These are phyloP conservation scores for Chaetoscypha palmicola DNA, from an alignment of 2,329 filamentous ascomycete species.

Conservation along the genomic window DNA sequence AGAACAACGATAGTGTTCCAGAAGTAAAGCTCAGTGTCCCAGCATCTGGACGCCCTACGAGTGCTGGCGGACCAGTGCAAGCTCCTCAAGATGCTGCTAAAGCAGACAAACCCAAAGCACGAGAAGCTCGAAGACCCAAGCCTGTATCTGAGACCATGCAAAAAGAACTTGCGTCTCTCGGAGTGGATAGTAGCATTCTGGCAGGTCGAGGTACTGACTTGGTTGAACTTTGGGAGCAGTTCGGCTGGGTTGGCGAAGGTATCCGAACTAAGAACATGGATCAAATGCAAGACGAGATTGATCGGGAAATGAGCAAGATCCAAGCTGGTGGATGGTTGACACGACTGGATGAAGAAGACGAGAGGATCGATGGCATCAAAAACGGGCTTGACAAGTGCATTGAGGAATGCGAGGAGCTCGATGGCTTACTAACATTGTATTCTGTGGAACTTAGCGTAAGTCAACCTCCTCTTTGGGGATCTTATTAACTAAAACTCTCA, in stretches of 20 bases:
- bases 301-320: slow-evolving; percentile 80
- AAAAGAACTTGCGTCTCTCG: slow-evolving; percentile 43
- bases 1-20: slow-evolving; percentile 36
- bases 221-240: slow-evolving; percentile 73
- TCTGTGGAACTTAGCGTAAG: slow-evolving; percentile 86
- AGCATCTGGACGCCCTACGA: slow-evolving; percentile 35
- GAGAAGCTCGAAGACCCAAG: slow-evolving; percentile 27
- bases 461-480: slow-evolving; percentile 11
- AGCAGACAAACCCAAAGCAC: slow-evolving; percentile 24
- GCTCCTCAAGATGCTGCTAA: slow-evolving; percentile 30
- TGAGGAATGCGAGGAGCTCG: slow-evolving; percentile 89
- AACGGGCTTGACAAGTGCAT: slow-evolving; percentile 83
- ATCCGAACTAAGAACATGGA: slow-evolving; percentile 71
- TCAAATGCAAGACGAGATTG: slow-evolving; percentile 73
- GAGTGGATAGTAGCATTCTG: slow-evolving; percentile 69
- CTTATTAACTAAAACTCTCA: slow-evolving; percentile 36
- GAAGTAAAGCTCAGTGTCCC: slow-evolving; percentile 53
- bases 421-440: slow-evolving; percentile 89
- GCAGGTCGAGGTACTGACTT: slow-evolving; percentile 74
- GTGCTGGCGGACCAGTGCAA: slow-evolving; percentile 34
- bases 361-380: slow-evolving; percentile 80
- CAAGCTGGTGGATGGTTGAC: slow-evolving; percentile 91
- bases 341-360: slow-evolving; percentile 78
- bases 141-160: slow-evolving; percentile 29
- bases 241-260: slow-evolving; percentile 79